A percentile compares a stretch with the other conserved stretches of the same genome.
Conservation (phyloP, 1,139 yeast species). For the Blastobotrys indianensis region DNA sequence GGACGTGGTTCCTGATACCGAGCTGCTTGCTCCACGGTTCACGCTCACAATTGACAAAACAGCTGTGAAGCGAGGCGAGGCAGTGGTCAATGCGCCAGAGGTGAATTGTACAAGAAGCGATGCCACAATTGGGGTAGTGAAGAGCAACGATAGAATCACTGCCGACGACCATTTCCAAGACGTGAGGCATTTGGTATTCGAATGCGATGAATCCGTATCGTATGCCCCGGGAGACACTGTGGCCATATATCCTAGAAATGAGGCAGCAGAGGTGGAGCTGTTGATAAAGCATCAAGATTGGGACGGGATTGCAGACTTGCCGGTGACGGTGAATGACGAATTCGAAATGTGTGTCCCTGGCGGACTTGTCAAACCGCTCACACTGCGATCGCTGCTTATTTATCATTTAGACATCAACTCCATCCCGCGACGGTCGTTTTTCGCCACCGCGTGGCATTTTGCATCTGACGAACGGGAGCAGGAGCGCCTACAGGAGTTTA, state of each 20-base stretch:
- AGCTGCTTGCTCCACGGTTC: constrained; percentile 43
- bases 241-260: constrained; percentile 70
- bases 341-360: constrained; percentile 40
- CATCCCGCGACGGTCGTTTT: constrained; percentile 80
- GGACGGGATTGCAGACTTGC: constrained; percentile 59
- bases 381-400: constrained; percentile 65
- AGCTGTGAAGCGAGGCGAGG: constrained; percentile 28
- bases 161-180: constrained; percentile 78
- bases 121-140: constrained; percentile 40
- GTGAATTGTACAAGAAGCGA: constrained; percentile 21
- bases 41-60: constrained; percentile 23
- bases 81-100: constrained; percentile 9
- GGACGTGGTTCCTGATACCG: constrained; percentile 35
- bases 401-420: constrained; percentile 78
- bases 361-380: constrained; percentile 52
- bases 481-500: constrained; percentile 70
- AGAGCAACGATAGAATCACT: constrained; percentile 56
- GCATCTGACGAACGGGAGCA: constrained; percentile 59
- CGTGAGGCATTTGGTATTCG: constrained; percentile 60
- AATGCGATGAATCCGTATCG: constrained; percentile 25
- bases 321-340: constrained; percentile 28
- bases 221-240: constrained; percentile 78
- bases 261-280: constrained; percentile 54
- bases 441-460: constrained; percentile 60
- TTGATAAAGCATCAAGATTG: constrained; percentile 70